phyloP scores from a whole-genome alignment of 2,329 filamentous ascomycete species.

The Fusarium sp. region DNA sequence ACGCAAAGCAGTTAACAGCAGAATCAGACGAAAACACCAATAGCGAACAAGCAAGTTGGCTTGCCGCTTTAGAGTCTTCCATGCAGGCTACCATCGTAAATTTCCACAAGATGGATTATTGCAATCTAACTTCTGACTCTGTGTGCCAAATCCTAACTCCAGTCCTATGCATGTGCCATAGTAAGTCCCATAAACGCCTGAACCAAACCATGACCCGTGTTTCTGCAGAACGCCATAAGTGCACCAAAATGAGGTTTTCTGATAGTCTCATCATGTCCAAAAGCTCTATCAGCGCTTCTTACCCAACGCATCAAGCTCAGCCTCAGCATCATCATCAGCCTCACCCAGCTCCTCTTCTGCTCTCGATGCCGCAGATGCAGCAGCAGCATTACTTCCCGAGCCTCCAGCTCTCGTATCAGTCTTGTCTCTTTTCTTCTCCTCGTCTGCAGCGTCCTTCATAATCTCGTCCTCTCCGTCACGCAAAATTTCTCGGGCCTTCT shows the following conservation, averaged over 20 bases:
- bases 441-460: slow-evolving; percentile 63
- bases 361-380: slow-evolving; percentile 32
- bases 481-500: slow-evolving; percentile 82
- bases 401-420: slow-evolving; percentile 45
- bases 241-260: neutral
- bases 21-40: neutral
- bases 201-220: neutral
- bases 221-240: slow-evolving; percentile 15
- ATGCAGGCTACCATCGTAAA: neutral
- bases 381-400: slow-evolving; percentile 46
- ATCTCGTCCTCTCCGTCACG: slow-evolving; percentile 74
- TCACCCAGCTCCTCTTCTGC: slow-evolving; percentile 65
- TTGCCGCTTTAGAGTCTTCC: neutral
- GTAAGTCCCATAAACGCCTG: slow-evolving; percentile 22
- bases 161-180: neutral
- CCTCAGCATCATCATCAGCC: slow-evolving; percentile 63
- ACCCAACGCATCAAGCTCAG: slow-evolving; percentile 55
- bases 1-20: neutral
- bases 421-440: slow-evolving; percentile 55
- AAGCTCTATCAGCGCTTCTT: slow-evolving; percentile 51
- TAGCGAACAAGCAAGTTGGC: neutral
- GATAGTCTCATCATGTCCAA: neutral
- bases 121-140: slow-evolving; percentile 2
- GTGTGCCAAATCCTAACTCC: slow-evolving; percentile 28
- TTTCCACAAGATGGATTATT: neutral